Evolutionary conservation across 1,139 yeast species (phyloP), one percentile per base, ranked within the genome.

Genomic region (Candida sojae): DNA sequence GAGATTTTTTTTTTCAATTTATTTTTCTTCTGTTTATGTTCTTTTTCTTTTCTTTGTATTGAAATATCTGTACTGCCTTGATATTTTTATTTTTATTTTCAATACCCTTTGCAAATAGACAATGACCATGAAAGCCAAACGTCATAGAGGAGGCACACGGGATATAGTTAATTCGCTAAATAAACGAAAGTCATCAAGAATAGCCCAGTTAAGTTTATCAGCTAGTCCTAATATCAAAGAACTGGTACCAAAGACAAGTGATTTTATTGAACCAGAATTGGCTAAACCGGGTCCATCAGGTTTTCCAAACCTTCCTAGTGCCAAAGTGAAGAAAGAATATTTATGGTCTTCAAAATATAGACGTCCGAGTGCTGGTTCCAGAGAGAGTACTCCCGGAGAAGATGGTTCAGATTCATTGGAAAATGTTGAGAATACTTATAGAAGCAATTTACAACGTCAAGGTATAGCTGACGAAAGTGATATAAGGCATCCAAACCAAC

Each of bases 251-350:
- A 29, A 21, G 6, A 39, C 45, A 23, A 56, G 52, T 38, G 49
- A 45, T 23, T 75, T 86, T 69, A 63, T 68, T 11, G 93, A 87
- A 60, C 92, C 93, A 0, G 75, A 73, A 8, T 63, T 77, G 33
- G 79, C 84, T 0, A 62, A 61, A 13, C 80, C 86, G 3, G 69
- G 73, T 26, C 79, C 80, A 43, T 84, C 91, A 0, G 96, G 96
- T 1, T 71, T 79, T 37, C 86, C 92, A 2, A 73, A 80, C 4
- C 70, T 73, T 4, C 96, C 96, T 6, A 79, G 80, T 7, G 61
- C 71, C 0, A 83, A 78, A 55, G 67, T 79, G 40, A 79, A 74
- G 53, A 79, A 76, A 54, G 86, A 82, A 47, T 71, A 80, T 29
- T 54, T 75, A 34, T 75, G 80, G 83, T 76, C 77, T 23, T 56